These are phyloP conservation scores for Alternaria panax DNA, from an alignment of 2,329 filamentous ascomycete species.

Conservation along the genomic window DNA sequence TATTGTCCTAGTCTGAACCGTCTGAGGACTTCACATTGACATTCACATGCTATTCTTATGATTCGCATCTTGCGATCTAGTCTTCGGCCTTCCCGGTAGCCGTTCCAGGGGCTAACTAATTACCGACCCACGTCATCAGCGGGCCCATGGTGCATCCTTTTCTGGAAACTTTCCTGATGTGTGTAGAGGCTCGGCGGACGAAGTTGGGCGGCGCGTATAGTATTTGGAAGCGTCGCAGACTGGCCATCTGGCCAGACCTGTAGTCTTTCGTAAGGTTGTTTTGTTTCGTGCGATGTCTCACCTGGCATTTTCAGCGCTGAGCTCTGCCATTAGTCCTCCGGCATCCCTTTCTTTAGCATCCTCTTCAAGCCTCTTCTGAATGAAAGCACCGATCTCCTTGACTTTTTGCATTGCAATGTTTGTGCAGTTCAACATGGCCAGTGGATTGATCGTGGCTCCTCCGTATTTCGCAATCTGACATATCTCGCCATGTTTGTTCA, in stretches of 20 bases:
- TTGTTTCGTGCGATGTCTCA: conserved; percentile 49
- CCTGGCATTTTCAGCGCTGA: conserved; percentile 85
- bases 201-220: conserved; percentile 22
- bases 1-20: background rate
- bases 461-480: conserved; percentile 92
- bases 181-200: conserved; percentile 22
- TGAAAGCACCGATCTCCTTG: conserved; percentile 76
- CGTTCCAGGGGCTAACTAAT: background rate
- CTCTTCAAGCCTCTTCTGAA: conserved; percentile 76
- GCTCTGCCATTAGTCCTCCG: conserved; percentile 79
- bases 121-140: conserved; percentile 9
- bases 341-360: conserved; percentile 80
- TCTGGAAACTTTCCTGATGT: conserved; percentile 5
- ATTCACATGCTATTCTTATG: background rate
- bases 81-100: conserved; percentile 3
- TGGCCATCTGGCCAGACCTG: conserved; percentile 17
- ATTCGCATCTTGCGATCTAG: conserved; percentile 4
- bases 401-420: conserved; percentile 78
- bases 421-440: conserved; percentile 78
- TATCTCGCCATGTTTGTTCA: conserved; percentile 89
- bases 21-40: background rate
- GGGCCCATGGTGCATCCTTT: conserved; percentile 4
- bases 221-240: conserved; percentile 16
- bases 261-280: conserved; percentile 22
- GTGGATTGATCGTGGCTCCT: conserved; percentile 80